Evolutionary conservation across 257 asterid genomes (phyloP), one percentile per base, ranked within the genome.

Genomic region (Primulina huaijiensis): DNA sequence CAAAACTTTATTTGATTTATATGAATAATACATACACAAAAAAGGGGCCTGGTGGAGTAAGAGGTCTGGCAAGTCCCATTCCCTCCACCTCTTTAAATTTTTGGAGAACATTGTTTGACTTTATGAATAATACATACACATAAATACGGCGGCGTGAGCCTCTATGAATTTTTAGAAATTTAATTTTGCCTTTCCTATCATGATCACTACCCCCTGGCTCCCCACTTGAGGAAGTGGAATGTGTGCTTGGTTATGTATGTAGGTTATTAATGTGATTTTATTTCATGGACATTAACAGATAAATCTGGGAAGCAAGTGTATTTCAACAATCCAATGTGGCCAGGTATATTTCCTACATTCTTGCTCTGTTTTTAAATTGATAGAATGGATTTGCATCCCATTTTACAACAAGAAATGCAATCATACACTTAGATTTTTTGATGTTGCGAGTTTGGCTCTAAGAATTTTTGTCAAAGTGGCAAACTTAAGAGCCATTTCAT

Each of bases 321-420:
- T 70, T 94, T 86, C 75, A 89, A 94, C 87, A 94, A 94, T 75
- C 98, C 99, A 65, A 94, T 94, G 99, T 94, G 99, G 99, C 99
- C 98, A 82, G 99, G 99, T 91, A 72, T 52, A 31, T 60, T 76
- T 60, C 38, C 27, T 58, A 53, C 19, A 23, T 11, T 69, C 20
- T 19, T 33, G 21, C 29, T n/a, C 34, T 5, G 65, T 34, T 61
- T 33, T 31, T 1, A 37, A 7, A 35, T 16, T 40, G 40, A 12
- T 20, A 5, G 46, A 34, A 7, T 61, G 6, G 43, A 29, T 71
- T 67, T 46, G 21, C 57, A 1, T 43, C 25, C 30, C 27, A 29
- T 21, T 35, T 30, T 64, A 38, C 62, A 20, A 70, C 38, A 29
- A 69, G 23, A 57, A 37, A 17, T 62, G 8, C 14, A 25, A 27